Conservation (phyloP, 179 eudicot genomes). For the Nepenthes alata region DNA sequence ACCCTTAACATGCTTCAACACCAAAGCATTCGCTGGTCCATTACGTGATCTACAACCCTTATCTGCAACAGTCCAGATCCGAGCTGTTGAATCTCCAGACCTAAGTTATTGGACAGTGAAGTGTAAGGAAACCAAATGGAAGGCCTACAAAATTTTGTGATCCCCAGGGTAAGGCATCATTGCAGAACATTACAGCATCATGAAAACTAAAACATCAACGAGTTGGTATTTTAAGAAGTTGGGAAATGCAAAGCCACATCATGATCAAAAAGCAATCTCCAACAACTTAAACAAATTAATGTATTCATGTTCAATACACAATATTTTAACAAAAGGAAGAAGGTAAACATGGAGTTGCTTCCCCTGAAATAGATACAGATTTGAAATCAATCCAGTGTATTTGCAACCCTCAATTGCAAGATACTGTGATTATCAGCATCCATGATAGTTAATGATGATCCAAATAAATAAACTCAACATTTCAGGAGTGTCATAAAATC, state of each 20-base stretch:
- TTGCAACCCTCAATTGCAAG: too few species aligned
- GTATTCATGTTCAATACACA: not conserved
- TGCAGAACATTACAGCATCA: not conserved
- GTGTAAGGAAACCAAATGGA: not conserved
- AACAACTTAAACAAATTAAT: not conserved
- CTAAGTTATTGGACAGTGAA: conserved; percentile 21
- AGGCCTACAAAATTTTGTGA: not conserved
- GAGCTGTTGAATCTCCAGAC: conserved; percentile 95
- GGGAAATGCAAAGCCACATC: not conserved
- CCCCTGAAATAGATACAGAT: too few species aligned
- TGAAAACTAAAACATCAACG: not conserved
- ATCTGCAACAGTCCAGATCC: conserved; percentile 70
- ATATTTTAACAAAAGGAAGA: too few species aligned
- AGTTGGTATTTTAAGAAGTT: not conserved
- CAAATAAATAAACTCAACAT: not conserved
- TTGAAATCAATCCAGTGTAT: too few species aligned
- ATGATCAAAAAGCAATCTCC: too few species aligned
- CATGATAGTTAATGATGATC: too few species aligned
- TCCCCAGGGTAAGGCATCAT: not conserved
- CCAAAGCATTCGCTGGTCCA: conserved; percentile 36
- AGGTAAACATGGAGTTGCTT: too few species aligned
- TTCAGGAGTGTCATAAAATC: not conserved
- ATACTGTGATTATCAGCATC: too few species aligned
- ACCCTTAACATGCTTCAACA: conserved; percentile 79
- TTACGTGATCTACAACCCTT: conserved; percentile 32